Base-by-base conservation (phyloP, 495 filamentous ascomycete species). In the Neurospora sp. region DNA sequence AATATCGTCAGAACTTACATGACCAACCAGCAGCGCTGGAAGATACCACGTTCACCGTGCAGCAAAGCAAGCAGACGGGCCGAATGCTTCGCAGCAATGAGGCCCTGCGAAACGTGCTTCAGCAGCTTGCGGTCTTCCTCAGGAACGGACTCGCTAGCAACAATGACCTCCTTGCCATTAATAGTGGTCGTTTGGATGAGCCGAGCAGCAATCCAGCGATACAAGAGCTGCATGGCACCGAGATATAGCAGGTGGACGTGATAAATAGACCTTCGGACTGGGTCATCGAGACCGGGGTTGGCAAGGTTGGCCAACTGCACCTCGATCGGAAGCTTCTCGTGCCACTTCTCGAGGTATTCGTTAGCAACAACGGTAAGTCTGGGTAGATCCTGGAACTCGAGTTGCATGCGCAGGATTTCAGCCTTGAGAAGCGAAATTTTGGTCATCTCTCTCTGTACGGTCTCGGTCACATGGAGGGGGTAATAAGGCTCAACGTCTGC, bases 221-320 rank as follows among this genome's bases (percentile, higher is more conserved):
- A 81, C 0, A 82, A 72, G 8, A 82, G 77, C 72, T 81, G 79
- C 39, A 77, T 74, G 5, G 81, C 77, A 6, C 81, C 81, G 17
- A 80, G 76, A 48, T 81, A 79, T 13, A 81, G 76, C 9, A 81
- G 71, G 42, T 82, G 80, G 3, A 80, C 74, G 42, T 81, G 77
- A 38, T 72, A 81, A 11, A 81, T 76, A 1, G 81, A 81, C 37
- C 80, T 75, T 4, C 76, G 75, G 1, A 76, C 75, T 24, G 71
- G 43, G 7, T 45, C 24, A 1, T 73, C 38, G 9, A 77, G 19
- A 37, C 75, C 9, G 74, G 37, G 38, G 66, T 76, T 9, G 39
- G 36, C 6, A 79, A 81, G 1, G 73, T 31, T 69, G 31, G 76
- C 73, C 4, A 81, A 74, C 28, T 75, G 70, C 2, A 66, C 54